Evolutionary conservation across 306 rosid species (phyloP).

Genomic region (Cucurbita ficifolia): DNA sequence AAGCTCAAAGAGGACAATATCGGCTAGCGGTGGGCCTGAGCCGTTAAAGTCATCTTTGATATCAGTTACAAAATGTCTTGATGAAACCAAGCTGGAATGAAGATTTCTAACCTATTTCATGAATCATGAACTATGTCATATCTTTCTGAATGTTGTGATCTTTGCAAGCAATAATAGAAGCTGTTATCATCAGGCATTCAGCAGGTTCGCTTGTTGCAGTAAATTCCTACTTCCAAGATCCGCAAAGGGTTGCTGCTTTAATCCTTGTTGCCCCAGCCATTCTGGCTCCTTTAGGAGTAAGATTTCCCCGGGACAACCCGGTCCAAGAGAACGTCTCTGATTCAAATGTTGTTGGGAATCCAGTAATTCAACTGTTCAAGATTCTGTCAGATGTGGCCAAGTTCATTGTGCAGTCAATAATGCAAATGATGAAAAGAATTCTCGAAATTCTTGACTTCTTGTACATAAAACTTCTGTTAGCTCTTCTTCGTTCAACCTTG

Average conservation of each 20-base stretch:
- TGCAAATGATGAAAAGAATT: slow-evolving; percentile 38
- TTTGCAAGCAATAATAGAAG: not conserved
- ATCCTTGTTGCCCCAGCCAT: slow-evolving; percentile 83
- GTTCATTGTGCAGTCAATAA: slow-evolving; percentile 27
- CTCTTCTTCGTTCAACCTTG: slow-evolving; percentile 51
- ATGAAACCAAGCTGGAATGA: not conserved
- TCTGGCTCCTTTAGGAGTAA: slow-evolving; percentile 35
- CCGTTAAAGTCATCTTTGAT: not conserved
- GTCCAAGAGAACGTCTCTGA: slow-evolving; percentile 25
- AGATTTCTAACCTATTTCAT: not conserved
- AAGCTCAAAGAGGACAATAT: no score
- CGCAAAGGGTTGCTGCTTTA: slow-evolving; percentile 73
- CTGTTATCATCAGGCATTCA: slow-evolving; percentile 56
- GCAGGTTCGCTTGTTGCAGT: slow-evolving; percentile 81
- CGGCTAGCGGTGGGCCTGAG: no score
- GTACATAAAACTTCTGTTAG: slow-evolving; percentile 41
- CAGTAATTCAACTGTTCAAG: slow-evolving; percentile 31
- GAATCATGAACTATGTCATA: not conserved
- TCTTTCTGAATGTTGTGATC: slow-evolving; percentile 10
- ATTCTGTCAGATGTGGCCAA: slow-evolving; percentile 26
- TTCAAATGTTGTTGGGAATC: slow-evolving; percentile 15
- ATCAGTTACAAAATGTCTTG: not conserved
- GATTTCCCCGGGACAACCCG: slow-evolving; percentile 20
- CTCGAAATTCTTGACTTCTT: slow-evolving; percentile 27
- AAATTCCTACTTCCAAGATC: slow-evolving; percentile 76